These are phyloP conservation scores for Adansonia grandidieri DNA, from an alignment of 441 rosid genomes.

Conservation along the genomic window DNA sequence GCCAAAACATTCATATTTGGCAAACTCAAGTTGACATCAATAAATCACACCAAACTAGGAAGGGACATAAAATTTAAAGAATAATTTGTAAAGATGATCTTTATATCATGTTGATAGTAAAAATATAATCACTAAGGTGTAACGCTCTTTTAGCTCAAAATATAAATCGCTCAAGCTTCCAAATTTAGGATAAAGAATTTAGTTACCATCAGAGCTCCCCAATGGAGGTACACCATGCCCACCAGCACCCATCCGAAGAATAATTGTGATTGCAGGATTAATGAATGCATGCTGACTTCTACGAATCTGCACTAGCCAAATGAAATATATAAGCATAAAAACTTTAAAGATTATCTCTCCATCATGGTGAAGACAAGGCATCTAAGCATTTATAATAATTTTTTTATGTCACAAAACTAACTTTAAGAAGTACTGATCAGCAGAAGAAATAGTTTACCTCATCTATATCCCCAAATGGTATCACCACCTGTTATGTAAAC, in stretches of 20 bases:
- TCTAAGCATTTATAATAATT: conserved; percentile 22
- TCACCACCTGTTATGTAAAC: conserved; percentile 59
- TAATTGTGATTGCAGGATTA: conserved; percentile 93
- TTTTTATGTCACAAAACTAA: conserved; percentile 21
- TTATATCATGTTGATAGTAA: neutral
- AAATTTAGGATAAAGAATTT: conserved; percentile 20
- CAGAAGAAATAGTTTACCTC: conserved; percentile 55
- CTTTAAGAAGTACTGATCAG: conserved; percentile 12
- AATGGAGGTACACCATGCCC: conserved; percentile 99
- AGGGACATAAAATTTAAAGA: neutral
- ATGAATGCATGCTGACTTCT: conserved; percentile 97
- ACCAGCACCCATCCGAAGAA: conserved; percentile 97
- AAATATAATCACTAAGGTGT: neutral
- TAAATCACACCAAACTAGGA: neutral
- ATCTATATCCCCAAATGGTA: conserved; percentile 94
- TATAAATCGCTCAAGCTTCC: neutral
- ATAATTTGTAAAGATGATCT: neutral
- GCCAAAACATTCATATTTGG: neutral
- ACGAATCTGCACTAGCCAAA: conserved; percentile 62
- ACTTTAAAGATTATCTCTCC: neutral
- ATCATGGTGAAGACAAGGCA: neutral
- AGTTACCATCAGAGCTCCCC: conserved; percentile 93
- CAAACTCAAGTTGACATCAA: conserved; percentile 10
- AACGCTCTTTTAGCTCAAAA: neutral
- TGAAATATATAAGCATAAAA: neutral